phyloP scores from a whole-genome alignment of 305 asterid species.

The Fraxinus nigra region DNA sequence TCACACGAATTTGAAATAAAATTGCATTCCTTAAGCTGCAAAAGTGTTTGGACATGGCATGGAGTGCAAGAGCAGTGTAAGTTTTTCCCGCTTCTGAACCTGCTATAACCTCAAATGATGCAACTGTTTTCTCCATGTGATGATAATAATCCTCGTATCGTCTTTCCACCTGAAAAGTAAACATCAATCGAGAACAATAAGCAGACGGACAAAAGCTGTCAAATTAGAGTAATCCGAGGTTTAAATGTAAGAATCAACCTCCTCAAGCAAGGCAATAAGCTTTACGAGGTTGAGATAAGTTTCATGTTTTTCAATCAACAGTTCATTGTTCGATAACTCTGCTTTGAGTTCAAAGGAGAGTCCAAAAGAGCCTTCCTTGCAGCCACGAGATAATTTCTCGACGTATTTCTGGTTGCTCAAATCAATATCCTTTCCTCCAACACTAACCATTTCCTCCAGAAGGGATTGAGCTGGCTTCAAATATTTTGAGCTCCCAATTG shows the following conservation, averaged over 20 bases:
- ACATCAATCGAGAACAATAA: not conserved
- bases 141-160: conserved; percentile 69
- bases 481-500: conserved; percentile 55
- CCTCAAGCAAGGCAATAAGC: conserved; percentile 70
- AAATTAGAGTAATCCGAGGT: not conserved
- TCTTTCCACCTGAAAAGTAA: conserved; percentile 62
- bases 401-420: conserved; percentile 39
- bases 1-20: conserved; percentile 49
- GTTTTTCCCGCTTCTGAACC: conserved; percentile 73
- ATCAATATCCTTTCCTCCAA: conserved; percentile 46
- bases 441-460: conserved; percentile 68
- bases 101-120: conserved; percentile 68
- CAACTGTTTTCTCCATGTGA: conserved; percentile 57
- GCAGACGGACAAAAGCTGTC: not conserved
- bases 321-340: conserved; percentile 48
- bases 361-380: conserved; percentile 42
- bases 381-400: conserved; percentile 41
- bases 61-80: conserved; percentile 78
- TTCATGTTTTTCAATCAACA: conserved; percentile 41
- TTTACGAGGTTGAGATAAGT: conserved; percentile 48
- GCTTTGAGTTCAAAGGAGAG: conserved; percentile 53
- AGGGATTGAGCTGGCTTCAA: conserved; percentile 67
- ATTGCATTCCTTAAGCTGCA: conserved; percentile 60
- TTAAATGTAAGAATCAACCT: conserved; percentile 35
- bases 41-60: conserved; percentile 91